Evolutionary conservation across 345 rosid genomes (phyloP).

Genomic region (Salix suchowensis): DNA sequence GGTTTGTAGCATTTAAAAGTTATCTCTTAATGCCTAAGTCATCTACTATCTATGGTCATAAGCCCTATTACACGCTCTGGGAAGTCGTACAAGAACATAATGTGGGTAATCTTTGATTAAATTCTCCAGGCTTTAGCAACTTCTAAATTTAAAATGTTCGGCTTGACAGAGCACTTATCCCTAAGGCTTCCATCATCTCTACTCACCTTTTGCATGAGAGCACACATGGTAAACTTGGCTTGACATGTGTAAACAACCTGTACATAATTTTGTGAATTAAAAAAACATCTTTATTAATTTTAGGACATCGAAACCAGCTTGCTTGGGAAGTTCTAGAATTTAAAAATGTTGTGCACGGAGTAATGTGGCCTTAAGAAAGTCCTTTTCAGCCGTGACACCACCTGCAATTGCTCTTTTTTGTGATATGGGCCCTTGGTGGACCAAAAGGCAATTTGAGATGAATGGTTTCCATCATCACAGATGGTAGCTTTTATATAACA

Average conservation of each 20-base stretch:
- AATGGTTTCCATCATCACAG: neutral
- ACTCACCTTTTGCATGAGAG: neutral
- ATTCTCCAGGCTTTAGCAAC: neutral
- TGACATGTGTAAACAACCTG: neutral
- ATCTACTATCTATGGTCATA: neutral
- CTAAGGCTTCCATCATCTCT: neutral
- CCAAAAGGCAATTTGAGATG: neutral
- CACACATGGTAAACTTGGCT: neutral
- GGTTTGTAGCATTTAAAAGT: slow-evolving; percentile 36
- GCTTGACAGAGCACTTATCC: neutral
- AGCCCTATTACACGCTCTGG: neutral
- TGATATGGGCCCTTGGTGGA: neutral
- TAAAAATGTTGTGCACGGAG: neutral
- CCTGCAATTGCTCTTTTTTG: neutral
- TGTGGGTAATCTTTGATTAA: neutral
- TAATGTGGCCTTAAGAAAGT: neutral
- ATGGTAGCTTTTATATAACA: neutral
- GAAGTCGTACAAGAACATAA: neutral
- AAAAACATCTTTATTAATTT: neutral
- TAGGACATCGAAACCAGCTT: neutral
- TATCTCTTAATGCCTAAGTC: neutral
- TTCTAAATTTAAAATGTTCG: neutral
- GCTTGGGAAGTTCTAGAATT: neutral
- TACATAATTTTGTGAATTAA: neutral
- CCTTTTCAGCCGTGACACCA: neutral